These are phyloP conservation scores for Schoenoplectus tabernaemontani DNA, from an alignment of 202 grass and related monocot species.

Conservation along the genomic window DNA sequence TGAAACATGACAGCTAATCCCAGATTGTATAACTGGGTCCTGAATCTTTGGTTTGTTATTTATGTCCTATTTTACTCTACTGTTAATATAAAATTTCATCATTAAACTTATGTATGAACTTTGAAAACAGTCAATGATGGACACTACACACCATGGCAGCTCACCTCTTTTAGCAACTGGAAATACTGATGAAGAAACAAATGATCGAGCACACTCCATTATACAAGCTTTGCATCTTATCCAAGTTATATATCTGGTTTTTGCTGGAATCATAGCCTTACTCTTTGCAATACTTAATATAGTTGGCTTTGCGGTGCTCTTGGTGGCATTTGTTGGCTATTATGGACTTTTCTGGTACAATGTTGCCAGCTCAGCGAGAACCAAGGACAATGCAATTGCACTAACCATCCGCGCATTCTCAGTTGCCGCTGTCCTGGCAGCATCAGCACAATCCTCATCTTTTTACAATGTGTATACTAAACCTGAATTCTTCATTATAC, in stretches of 20 bases:
- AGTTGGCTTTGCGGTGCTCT: not conserved
- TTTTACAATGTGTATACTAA: not conserved
- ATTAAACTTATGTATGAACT: not conserved
- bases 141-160: not conserved
- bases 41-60: not conserved
- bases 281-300: not conserved
- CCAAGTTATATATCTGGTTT: not conserved
- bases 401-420: not conserved
- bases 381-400: not conserved
- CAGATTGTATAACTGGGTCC: not conserved
- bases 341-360: not conserved
- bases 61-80: not conserved
- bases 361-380: not conserved
- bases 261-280: not conserved
- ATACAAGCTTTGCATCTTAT: not conserved
- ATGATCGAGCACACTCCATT: not conserved
- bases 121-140: not conserved
- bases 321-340: not conserved
- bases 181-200: not conserved
- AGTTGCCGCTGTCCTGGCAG: not conserved
- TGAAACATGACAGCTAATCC: not conserved
- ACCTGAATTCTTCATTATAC: not conserved
- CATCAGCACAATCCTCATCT: too few relatives aligned
- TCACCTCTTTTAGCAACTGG: not conserved
- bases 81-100: not conserved